Percentiles rank a stretch among this genome's conserved stretches.
These are phyloP conservation scores for Solanum okadae DNA, from an alignment of 257 asterid genomes.

Conservation along the genomic window DNA sequence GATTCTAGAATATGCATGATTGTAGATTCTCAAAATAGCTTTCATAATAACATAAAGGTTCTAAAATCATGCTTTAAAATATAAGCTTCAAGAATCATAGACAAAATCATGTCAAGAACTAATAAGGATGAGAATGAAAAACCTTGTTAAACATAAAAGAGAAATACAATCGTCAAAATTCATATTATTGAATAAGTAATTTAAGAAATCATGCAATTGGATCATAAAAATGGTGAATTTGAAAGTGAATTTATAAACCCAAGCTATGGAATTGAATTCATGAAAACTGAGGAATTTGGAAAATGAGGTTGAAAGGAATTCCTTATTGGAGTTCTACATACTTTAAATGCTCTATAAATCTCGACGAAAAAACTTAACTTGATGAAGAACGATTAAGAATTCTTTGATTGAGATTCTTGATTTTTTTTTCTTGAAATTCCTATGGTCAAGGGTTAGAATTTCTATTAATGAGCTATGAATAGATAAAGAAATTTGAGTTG, in stretches of 20 bases:
- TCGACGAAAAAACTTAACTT: too few species aligned
- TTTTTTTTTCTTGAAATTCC: background rate
- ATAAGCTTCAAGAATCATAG: background rate
- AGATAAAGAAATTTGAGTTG: background rate
- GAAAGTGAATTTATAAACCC: too few species aligned
- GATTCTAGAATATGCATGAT: background rate
- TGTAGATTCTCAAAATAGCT: background rate
- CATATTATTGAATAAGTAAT: too few species aligned
- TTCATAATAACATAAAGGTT: too few species aligned
- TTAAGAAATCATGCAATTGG: too few species aligned
- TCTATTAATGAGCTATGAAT: background rate
- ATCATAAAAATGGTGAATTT: too few species aligned
- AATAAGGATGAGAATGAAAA: background rate
- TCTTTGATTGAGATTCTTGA: background rate
- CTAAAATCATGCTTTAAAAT: background rate
- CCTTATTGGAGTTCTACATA: background rate
- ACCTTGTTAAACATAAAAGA: too few species aligned
- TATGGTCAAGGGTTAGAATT: background rate
- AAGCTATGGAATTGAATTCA: too few species aligned
- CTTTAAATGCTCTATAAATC: background rate
- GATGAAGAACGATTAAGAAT: too few species aligned
- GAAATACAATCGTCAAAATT: too few species aligned
- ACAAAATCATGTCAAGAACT: background rate
- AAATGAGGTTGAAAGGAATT: background rate
- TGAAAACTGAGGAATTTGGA: background rate